Evolutionary conservation across 2,329 filamentous ascomycete species (phyloP).

Genomic region (Scopulariopsis brevicaulis): DNA sequence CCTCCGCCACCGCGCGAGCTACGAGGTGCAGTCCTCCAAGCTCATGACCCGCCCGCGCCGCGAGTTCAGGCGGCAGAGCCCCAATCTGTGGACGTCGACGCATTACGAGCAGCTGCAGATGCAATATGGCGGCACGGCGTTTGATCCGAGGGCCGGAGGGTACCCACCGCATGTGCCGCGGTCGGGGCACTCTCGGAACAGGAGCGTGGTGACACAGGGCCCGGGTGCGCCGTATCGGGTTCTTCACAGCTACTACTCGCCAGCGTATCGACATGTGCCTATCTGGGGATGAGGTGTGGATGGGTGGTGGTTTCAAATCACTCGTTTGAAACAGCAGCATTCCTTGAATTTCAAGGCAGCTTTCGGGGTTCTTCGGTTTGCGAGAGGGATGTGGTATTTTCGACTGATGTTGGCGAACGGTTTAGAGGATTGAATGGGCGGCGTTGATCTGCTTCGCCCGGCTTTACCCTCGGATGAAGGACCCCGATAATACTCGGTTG

Average conservation of each 20-base stretch:
- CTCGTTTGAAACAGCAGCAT: neutral
- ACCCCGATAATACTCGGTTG: neutral
- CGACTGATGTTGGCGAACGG: neutral
- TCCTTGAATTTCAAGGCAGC: neutral
- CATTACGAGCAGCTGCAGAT: constrained; percentile 9
- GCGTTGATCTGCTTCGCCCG: neutral
- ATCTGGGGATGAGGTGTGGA: constrained; percentile 36
- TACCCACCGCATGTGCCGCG: constrained; percentile 21
- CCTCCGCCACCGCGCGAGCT: neutral
- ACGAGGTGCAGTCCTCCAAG: neutral
- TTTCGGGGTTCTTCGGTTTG: neutral
- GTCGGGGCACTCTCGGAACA: constrained; percentile 23
- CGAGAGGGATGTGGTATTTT: neutral
- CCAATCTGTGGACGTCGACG: constrained; percentile 8
- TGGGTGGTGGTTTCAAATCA: neutral
- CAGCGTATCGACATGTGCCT: constrained; percentile 40
- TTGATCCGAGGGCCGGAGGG: constrained; percentile 8
- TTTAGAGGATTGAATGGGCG: neutral
- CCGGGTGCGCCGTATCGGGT: constrained; percentile 32
- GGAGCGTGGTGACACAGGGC: constrained; percentile 20
- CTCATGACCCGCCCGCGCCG: neutral
- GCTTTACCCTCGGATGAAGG: neutral
- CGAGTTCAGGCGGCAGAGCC: constrained; percentile 7
- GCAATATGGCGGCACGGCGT: constrained; percentile 4
- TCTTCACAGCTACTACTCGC: constrained; percentile 47